Percentiles rank a stretch among this genome's conserved stretches.
Conservation (phyloP, 2,329 filamentous ascomycete species). For the Fusarium vanettenii region DNA sequence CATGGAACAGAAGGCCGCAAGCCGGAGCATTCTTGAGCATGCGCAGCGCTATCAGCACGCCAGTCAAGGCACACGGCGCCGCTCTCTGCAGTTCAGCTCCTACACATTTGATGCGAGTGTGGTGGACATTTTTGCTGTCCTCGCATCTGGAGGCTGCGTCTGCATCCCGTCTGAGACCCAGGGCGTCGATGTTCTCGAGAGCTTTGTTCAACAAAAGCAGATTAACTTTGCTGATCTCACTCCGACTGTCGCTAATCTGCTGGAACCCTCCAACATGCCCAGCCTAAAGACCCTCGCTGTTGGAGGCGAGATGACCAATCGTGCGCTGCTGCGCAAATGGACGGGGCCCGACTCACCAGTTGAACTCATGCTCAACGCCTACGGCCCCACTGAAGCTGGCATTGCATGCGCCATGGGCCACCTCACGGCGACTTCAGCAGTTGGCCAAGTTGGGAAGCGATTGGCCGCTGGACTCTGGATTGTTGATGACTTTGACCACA, state of each 20-base stretch:
- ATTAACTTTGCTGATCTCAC: constrained; percentile 2
- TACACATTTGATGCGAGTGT: constrained; percentile 15
- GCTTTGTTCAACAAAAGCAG: not conserved
- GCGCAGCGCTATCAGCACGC: not conserved
- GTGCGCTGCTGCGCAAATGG: not conserved
- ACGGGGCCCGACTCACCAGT: not conserved
- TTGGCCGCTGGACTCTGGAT: constrained; percentile 36
- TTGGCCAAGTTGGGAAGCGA: not conserved
- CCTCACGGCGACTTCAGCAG: not conserved
- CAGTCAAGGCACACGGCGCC: not conserved
- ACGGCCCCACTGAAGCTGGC: constrained; percentile 6
- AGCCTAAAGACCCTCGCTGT: not conserved
- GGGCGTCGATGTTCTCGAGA: constrained; percentile 1
- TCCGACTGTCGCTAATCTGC: constrained; percentile 1
- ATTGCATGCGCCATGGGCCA: not conserved
- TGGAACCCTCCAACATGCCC: not conserved
- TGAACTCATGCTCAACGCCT: not conserved
- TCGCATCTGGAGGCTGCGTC: constrained; percentile 14
- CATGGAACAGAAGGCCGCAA: not conserved
- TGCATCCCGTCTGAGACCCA: constrained; percentile 16
- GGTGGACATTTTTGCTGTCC: constrained; percentile 6
- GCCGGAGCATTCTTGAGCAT: not conserved
- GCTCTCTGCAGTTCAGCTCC: constrained; percentile 14
- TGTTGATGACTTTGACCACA: constrained; percentile 32
- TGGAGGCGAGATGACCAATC: constrained; percentile 2